Conservation (phyloP, 345 rosid genomes). For the Balakata baccata region DNA sequence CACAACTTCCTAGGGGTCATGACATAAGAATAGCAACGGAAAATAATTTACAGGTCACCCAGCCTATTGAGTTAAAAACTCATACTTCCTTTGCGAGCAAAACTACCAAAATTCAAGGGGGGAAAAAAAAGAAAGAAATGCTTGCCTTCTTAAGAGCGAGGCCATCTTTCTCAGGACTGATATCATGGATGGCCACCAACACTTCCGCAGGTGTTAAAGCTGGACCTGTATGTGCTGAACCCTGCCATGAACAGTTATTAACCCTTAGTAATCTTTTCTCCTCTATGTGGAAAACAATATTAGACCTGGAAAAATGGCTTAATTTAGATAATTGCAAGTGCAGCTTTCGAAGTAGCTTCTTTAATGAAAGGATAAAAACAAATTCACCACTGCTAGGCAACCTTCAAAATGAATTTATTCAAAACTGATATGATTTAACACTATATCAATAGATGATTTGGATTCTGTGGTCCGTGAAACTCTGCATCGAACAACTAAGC, state of each 20-base stretch:
- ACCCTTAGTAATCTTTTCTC: not conserved
- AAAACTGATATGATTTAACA: not conserved
- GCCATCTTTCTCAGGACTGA: constrained; percentile 81
- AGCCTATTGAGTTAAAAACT: constrained; percentile 10
- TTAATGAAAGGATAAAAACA: not conserved
- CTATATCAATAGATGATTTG: not conserved
- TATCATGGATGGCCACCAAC: constrained; percentile 87
- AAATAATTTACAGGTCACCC: not conserved
- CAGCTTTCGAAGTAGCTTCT: not conserved
- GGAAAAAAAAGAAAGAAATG: not conserved
- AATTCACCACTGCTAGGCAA: not conserved
- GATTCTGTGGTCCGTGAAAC: not conserved
- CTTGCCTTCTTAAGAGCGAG: constrained; percentile 78
- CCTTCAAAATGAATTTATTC: not conserved
- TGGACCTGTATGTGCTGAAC: constrained; percentile 98
- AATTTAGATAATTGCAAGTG: not conserved
- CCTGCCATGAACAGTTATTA: constrained; percentile 49
- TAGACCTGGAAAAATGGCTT: not conserved
- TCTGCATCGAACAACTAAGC: not conserved
- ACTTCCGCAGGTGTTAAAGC: constrained; percentile 98
- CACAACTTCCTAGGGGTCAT: not conserved
- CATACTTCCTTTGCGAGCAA: constrained; percentile 5
- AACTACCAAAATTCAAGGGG: constrained; percentile 16
- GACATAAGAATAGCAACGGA: not conserved
- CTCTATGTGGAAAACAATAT: not conserved